Evolutionary conservation across 2,329 filamentous ascomycete species (phyloP).

Genomic region (Fusarium musae): DNA sequence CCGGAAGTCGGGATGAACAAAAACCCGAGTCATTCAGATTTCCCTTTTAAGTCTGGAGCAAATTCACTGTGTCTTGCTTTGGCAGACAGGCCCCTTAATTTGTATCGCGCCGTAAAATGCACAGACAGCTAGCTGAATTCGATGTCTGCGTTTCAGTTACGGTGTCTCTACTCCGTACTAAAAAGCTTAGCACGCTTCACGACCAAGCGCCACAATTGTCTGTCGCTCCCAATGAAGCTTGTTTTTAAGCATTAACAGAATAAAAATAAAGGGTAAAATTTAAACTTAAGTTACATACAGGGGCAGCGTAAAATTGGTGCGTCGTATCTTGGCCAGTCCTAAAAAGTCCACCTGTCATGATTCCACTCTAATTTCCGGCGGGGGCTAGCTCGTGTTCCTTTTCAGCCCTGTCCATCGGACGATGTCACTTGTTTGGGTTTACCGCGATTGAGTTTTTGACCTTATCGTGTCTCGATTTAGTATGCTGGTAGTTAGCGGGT

Average conservation of each 20-base stretch:
- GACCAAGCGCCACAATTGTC: not conserved
- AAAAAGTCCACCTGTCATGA: not conserved
- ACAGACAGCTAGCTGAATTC: not conserved
- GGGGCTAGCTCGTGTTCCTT: not conserved
- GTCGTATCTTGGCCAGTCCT: not conserved
- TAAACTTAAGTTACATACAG: not conserved
- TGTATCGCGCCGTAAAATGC: not conserved
- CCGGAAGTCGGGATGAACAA: not conserved
- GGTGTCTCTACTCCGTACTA: not conserved
- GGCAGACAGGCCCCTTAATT: not conserved
- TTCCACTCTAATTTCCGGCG: constrained; percentile 28
- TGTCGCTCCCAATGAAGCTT: constrained; percentile 28
- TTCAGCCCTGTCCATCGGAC: constrained; percentile 10
- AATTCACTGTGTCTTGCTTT: not conserved
- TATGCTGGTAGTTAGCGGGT: not conserved
- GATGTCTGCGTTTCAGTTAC: not conserved
- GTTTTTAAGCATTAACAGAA: constrained; percentile 23
- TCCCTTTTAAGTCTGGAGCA: not conserved
- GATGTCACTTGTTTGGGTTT: not conserved
- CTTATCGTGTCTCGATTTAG: not conserved
- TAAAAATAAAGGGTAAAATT: not conserved
- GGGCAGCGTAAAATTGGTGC: not conserved
- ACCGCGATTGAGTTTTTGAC: not conserved
- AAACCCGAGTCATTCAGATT: not conserved
- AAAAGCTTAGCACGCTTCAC: not conserved